A percentile compares a stretch with the other conserved stretches of the same genome.
Conservation (phyloP, 228 moss, liverwort and hornwort species). For the Sphagnum magellanicum region DNA sequence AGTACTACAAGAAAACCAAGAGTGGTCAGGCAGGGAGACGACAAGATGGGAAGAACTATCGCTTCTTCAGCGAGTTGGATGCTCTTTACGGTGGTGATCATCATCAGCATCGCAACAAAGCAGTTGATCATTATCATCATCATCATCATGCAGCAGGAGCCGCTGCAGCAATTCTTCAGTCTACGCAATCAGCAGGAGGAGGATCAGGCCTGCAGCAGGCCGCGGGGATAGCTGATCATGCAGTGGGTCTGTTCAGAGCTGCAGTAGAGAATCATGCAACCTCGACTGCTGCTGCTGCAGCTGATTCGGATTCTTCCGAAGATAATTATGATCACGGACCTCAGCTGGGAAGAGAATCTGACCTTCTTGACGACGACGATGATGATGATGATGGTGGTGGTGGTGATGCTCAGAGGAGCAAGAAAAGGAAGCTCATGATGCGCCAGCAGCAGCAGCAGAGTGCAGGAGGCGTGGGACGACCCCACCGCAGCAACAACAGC, state of each 20-base stretch:
- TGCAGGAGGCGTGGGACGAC: conserved; percentile 50
- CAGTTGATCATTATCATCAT: no score
- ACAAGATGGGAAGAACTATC: conserved; percentile 89
- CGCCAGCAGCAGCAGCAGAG: no score
- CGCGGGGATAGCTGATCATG: conserved; percentile 23
- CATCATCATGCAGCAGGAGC: no score
- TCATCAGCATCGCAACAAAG: no score
- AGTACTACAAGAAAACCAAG: conserved; percentile 99
- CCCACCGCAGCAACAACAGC: background rate
- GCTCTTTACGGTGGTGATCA: conserved; percentile 68
- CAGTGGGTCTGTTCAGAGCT: conserved; percentile 53
- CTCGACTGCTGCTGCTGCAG: conserved; percentile 59
- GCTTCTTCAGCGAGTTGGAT: conserved; percentile 85
- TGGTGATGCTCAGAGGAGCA: conserved; percentile 52
- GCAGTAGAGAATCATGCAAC: conserved; percentile 65
- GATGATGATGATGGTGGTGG: conserved; percentile 63
- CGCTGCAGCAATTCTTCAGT: conserved; percentile 7
- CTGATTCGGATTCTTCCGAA: conserved; percentile 68
- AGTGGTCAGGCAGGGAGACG: conserved; percentile 87
- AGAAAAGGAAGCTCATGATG: conserved; percentile 80
- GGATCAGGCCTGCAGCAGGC: conserved; percentile 49
- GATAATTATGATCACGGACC: conserved; percentile 62
- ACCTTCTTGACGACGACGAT: conserved; percentile 23
- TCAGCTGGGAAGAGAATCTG: no score
- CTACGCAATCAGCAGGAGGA: conserved; percentile 46